phyloP scores from a whole-genome alignment of 129 eudicot species.

The Arctium lappa region DNA sequence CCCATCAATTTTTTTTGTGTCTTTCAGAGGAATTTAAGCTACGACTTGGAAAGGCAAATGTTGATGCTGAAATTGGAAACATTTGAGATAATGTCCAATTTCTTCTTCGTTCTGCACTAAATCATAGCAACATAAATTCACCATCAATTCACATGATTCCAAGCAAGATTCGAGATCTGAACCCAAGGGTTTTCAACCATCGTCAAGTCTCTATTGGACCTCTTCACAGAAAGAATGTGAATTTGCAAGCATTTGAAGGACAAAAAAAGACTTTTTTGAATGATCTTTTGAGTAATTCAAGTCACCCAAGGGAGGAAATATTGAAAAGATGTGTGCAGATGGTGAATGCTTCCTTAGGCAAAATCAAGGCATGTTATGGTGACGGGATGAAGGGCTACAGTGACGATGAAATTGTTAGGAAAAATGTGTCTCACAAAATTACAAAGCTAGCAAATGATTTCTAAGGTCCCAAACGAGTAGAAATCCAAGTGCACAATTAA shows the following conservation, averaged over 20 bases:
- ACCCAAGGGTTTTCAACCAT: neutral
- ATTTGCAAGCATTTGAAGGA: neutral
- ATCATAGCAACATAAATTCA: neutral
- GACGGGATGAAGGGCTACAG: neutral
- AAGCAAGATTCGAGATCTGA: neutral
- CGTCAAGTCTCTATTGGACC: neutral
- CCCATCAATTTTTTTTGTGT: neutral
- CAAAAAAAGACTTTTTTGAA: neutral
- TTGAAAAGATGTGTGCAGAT: neutral
- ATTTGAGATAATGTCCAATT: neutral
- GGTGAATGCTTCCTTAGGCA: neutral
- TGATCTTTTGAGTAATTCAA: neutral
- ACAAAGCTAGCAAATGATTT: no score
- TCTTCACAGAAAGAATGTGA: neutral
- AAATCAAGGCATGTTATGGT: neutral
- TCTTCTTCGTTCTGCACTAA: neutral
- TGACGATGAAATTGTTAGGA: neutral
- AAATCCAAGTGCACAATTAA: no score
- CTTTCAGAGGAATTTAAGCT: neutral
- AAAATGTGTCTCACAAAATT: no score
- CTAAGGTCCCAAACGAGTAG: no score
- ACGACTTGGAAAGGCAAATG: neutral
- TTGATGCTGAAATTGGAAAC: neutral
- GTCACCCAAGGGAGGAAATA: neutral
- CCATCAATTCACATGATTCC: neutral